Conservation (phyloP, 495 filamentous ascomycete species). For the Alectoria sarmentosa region DNA sequence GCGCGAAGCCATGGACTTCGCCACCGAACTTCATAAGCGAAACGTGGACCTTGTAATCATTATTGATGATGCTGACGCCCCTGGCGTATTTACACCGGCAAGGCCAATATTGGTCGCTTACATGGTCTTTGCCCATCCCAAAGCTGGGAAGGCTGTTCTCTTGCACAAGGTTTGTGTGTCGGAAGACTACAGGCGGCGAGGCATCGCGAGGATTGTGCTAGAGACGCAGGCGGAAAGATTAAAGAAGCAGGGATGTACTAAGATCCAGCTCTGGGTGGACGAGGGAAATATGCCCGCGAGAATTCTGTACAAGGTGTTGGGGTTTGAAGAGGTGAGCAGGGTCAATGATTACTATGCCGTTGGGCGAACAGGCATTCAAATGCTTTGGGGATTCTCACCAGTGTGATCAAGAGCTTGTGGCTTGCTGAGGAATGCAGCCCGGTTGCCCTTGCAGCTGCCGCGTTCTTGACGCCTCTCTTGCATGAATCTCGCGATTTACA, state of each 20-base stretch:
- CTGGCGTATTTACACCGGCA: slow-evolving; percentile 2
- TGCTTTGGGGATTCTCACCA: slow-evolving; percentile 42
- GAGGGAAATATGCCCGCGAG: slow-evolving; percentile 44
- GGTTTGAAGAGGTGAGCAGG: slow-evolving; percentile 46
- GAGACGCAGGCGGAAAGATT: slow-evolving; percentile 41
- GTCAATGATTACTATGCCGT: slow-evolving; percentile 51
- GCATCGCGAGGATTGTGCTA: slow-evolving; percentile 47
- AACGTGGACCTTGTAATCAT: slow-evolving; percentile 48
- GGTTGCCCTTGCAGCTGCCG: slow-evolving; percentile 13
- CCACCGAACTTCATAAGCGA: slow-evolving; percentile 47
- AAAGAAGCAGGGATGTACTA: slow-evolving; percentile 45
- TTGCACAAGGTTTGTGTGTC: slow-evolving; percentile 56
- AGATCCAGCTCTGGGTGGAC: slow-evolving; percentile 57
- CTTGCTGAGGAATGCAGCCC: slow-evolving; percentile 14
- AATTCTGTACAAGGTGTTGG: slow-evolving; percentile 42
- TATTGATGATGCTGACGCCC: slow-evolving; percentile 29
- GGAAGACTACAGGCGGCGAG: slow-evolving; percentile 44
- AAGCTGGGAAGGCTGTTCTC: slow-evolving; percentile 36
- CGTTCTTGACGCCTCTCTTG: too few relatives aligned
- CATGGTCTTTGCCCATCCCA: slow-evolving; percentile 48
- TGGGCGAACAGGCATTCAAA: slow-evolving; percentile 49
- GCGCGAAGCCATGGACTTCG: slow-evolving; percentile 50
- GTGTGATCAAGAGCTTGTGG: slow-evolving; percentile 14
- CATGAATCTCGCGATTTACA: slow-evolving; percentile 16
- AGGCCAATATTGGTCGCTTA: slow-evolving; percentile 40